Percentiles rank a stretch among this genome's conserved stretches.
These are phyloP conservation scores for Trametes pubescens DNA, from an alignment of 1,284 basidiomycete species.

Conservation along the genomic window DNA sequence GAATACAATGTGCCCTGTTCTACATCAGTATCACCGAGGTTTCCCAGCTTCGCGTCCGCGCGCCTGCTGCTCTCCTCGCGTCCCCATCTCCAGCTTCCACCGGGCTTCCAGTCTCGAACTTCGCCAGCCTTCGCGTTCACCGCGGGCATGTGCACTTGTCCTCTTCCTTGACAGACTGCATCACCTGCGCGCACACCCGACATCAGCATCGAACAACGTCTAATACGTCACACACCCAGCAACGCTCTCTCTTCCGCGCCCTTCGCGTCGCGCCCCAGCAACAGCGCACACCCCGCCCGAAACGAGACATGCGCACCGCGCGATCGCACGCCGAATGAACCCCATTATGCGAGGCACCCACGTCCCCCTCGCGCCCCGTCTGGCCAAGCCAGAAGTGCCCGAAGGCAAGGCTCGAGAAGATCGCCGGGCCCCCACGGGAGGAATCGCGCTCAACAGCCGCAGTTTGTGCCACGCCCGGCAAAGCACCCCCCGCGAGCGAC, in stretches of 20 bases:
- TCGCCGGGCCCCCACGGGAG: constrained; percentile 1
- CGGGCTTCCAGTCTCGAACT: not conserved
- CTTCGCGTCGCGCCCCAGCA: constrained; percentile 7
- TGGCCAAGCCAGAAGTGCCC: constrained; percentile 24
- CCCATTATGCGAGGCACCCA: constrained; percentile 1
- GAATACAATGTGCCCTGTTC: constrained; percentile 14
- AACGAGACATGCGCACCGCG: not conserved
- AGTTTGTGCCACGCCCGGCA: not conserved
- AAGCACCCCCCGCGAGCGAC: too few species aligned
- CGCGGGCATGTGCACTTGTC: constrained; percentile 70
- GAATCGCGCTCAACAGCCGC: constrained; percentile 18
- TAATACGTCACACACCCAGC: constrained; percentile 30
- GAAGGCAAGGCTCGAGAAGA: constrained; percentile 13
- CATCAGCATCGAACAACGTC: constrained; percentile 31
- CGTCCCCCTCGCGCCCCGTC: not conserved
- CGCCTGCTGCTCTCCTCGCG: not conserved
- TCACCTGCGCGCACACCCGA: constrained; percentile 54
- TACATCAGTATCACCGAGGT: constrained; percentile 29
- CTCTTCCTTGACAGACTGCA: constrained; percentile 72
- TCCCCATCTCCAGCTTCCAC: not conserved
- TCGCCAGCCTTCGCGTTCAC: constrained; percentile 32
- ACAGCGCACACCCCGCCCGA: not conserved
- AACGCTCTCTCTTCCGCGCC: constrained; percentile 18
- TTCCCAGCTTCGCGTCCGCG: constrained; percentile 26
- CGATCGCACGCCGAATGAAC: not conserved